Percentiles rank a stretch among this genome's conserved stretches.
These are phyloP conservation scores for Aspergillus biplanus DNA, from an alignment of 495 filamentous ascomycete genomes.

Conservation along the genomic window DNA sequence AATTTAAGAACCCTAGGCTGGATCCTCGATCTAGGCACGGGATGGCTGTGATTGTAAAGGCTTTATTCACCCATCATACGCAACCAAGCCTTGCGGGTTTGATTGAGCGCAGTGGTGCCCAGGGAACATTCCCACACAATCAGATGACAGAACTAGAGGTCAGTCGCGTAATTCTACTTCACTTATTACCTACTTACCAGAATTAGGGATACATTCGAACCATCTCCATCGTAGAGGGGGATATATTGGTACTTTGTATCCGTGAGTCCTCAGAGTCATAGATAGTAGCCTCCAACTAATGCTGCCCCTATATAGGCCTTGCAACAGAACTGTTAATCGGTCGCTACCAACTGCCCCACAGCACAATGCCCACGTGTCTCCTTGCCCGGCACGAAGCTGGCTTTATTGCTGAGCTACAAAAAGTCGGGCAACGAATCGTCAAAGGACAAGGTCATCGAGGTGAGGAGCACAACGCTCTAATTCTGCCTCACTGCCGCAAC, in stretches of 20 bases:
- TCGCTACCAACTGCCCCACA: slow-evolving; percentile 36
- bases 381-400: slow-evolving; percentile 38
- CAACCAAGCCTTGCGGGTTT: slow-evolving; percentile 21
- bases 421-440: slow-evolving; percentile 2
- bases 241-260: slow-evolving; percentile 30
- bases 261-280: slow-evolving; percentile 18
- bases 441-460: slow-evolving; percentile 27
- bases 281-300: not conserved
- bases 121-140: slow-evolving; percentile 28
- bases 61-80: slow-evolving; percentile 25
- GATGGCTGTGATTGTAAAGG: slow-evolving; percentile 36
- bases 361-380: slow-evolving; percentile 24
- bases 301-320: slow-evolving; percentile 28
- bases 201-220: not conserved
- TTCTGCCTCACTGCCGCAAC: slow-evolving; percentile 36
- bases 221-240: slow-evolving; percentile 25
- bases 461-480: slow-evolving; percentile 31
- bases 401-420: slow-evolving; percentile 31
- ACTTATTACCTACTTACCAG: not conserved
- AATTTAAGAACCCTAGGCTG: slow-evolving; percentile 16
- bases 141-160: slow-evolving; percentile 34
- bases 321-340: slow-evolving; percentile 41
- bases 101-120: slow-evolving; percentile 29
- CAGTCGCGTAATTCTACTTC: not conserved
- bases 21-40: slow-evolving; percentile 27